phyloP scores from a whole-genome alignment of 129 eudicot genomes.

The Helianthus annuus region HanXRQr2.0-SUNRISE NC_035436.2:49007283-49007782 shows the following conservation, averaged over 20 bases:
- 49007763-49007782: conserved; percentile 70
- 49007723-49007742: conserved; percentile 50
- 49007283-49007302: conserved; percentile 69
- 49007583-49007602: conserved; percentile 57
- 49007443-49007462: conserved; percentile 49
- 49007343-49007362: conserved; percentile 49
- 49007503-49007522: conserved; percentile 57
- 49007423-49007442: conserved; percentile 60
- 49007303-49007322: conserved; percentile 77
- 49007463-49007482: conserved; percentile 23
- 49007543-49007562: conserved; percentile 53
- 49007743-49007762: conserved; percentile 65
- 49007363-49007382: conserved; percentile 45
- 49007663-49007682: conserved; percentile 40
- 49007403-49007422: conserved; percentile 86
- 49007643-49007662: conserved; percentile 58
- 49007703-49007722: conserved; percentile 53
- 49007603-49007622: conserved; percentile 57
- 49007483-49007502: conserved; percentile 41
- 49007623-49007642: conserved; percentile 60
- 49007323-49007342: conserved; percentile 72
- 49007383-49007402: conserved; percentile 66
- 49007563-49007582: conserved; percentile 53
- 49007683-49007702: conserved; percentile 62
- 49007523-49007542: conserved; percentile 70